These are phyloP conservation scores for Pseudogymnoascus sp. DNA, from an alignment of 2,329 filamentous ascomycete species.

Conservation along the genomic window DNA sequence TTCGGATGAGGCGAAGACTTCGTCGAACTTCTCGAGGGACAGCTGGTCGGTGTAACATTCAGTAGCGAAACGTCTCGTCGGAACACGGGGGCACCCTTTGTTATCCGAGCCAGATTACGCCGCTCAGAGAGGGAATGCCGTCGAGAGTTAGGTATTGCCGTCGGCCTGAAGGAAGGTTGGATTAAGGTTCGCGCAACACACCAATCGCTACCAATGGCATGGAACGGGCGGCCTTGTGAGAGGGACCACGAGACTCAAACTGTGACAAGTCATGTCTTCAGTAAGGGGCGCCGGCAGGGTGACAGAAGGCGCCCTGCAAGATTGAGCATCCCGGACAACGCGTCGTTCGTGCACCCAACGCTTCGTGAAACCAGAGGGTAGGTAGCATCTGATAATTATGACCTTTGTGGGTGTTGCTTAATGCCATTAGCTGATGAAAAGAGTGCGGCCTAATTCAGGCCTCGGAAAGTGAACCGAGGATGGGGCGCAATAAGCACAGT, in stretches of 20 bases:
- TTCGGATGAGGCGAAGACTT: not conserved
- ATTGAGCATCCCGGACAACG: not conserved
- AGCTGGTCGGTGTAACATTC: not conserved
- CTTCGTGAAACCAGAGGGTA: not conserved
- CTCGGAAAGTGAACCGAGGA: conserved; percentile 2
- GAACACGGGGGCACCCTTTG: not conserved
- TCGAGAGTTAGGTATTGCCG: not conserved
- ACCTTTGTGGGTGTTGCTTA: not conserved
- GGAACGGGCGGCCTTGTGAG: not conserved
- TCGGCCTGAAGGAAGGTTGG: conserved; percentile 3
- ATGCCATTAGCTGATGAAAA: not conserved
- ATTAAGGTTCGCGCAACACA: conserved; percentile 2
- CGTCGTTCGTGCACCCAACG: not conserved
- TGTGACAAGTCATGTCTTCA: not conserved
- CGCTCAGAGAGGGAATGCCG: not conserved
- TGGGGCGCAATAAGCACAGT: not conserved
- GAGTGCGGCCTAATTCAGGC: not conserved
- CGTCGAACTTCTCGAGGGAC: not conserved
- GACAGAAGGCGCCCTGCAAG: not conserved
- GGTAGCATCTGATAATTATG: not conserved
- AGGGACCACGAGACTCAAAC: conserved; percentile 4
- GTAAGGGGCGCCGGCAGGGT: not conserved
- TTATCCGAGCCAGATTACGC: not conserved
- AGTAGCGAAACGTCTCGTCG: not conserved
- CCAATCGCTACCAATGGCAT: not conserved